Percentiles rank a stretch among this genome's conserved stretches.
phyloP scores from a whole-genome alignment of 768 basidiomycete genomes.

The Psilocybe azurescens region DNA sequence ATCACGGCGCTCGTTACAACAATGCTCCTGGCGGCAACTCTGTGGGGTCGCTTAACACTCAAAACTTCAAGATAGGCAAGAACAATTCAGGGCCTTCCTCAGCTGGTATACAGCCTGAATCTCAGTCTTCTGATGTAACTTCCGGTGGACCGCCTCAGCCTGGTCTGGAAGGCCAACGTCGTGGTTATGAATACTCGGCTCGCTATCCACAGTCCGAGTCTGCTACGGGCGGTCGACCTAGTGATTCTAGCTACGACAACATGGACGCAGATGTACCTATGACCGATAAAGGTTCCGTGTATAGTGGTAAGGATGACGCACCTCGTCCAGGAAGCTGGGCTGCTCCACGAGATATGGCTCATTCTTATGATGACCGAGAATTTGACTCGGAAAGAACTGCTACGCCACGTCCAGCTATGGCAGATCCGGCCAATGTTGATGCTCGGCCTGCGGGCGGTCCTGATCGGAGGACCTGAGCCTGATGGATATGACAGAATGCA shows the following conservation, averaged over 20 bases:
- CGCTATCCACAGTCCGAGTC: constrained; percentile 6
- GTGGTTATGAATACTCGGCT: constrained; percentile 16
- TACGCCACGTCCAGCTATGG: constrained; percentile 9
- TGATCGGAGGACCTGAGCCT: constrained; percentile 16
- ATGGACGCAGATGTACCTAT: constrained; percentile 16
- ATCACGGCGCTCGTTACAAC: constrained; percentile 15
- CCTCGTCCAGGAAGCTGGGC: constrained; percentile 17
- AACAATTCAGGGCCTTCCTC: constrained; percentile 19
- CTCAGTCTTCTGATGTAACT: constrained; percentile 14
- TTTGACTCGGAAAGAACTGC: constrained; percentile 13
- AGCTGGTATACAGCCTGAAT: constrained; percentile 16
- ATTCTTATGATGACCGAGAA: constrained; percentile 14
- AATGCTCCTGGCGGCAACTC: constrained; percentile 6
- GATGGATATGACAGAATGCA: constrained; percentile 6
- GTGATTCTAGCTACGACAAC: constrained; percentile 10
- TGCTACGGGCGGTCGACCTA: constrained; percentile 11
- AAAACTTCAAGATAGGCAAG: constrained; percentile 20
- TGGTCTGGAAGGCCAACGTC: constrained; percentile 12
- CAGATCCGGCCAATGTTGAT: constrained; percentile 10
- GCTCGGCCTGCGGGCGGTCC: constrained; percentile 13
- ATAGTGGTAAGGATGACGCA: constrained; percentile 13
- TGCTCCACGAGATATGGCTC: constrained; percentile 8
- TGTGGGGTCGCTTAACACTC: constrained; percentile 13
- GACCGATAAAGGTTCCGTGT: constrained; percentile 4
- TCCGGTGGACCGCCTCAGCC: constrained; percentile 2